Base-by-base conservation (phyloP, 2,329 filamentous ascomycete genomes). In the Claviceps digitariae region DNA sequence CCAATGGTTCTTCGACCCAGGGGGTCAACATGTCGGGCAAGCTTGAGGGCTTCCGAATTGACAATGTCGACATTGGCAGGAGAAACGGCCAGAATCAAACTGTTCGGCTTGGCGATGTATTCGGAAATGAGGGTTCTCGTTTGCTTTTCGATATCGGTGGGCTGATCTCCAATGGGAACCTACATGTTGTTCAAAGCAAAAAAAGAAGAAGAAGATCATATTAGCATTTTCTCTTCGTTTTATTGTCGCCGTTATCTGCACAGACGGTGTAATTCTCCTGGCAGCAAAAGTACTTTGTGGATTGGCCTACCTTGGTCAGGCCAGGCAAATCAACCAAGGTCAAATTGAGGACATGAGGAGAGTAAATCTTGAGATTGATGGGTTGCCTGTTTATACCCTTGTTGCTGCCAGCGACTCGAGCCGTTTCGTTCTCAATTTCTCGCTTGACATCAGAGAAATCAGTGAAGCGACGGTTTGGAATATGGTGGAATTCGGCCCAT, bases 101-200 rank as follows among this genome's bases (percentile, higher is more conserved):
- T 96, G 77, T 98, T 98, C 15, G 93, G 91, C 73, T 98, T 98
- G 54, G 90, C 90, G 64, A 97, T 98, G 67, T 96, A 98, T 73
- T 98, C 93, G 53, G 90, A 87, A 63, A 98, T 97, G 62, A 98
- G 80, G 60, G 89, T 95, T 59, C 91, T 82, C 34, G 93, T 98
- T 72, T 98, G 93, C 71, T 96, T 97, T 76, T 98, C 93, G 64
- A 98, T 98, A 66, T 98, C 93, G 63, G 87, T 84, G 8, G 93
- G 93, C 67, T 98, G 93, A 67, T 98, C 93, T 60, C 93, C 93
- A 67, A 98, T 97, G 31, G 93, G 93, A 55, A 96, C 90, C 84
- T 88, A 52, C 45, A 50, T 51, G 2, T 29, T n/a, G n/a, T 44
- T 25, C 15, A 38, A 12, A 10, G 3, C 1, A 34, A 23, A 23